Evolutionary conservation across 2,329 filamentous ascomycete genomes (phyloP).

Genomic region (Scolecobasidium constrictum): DNA sequence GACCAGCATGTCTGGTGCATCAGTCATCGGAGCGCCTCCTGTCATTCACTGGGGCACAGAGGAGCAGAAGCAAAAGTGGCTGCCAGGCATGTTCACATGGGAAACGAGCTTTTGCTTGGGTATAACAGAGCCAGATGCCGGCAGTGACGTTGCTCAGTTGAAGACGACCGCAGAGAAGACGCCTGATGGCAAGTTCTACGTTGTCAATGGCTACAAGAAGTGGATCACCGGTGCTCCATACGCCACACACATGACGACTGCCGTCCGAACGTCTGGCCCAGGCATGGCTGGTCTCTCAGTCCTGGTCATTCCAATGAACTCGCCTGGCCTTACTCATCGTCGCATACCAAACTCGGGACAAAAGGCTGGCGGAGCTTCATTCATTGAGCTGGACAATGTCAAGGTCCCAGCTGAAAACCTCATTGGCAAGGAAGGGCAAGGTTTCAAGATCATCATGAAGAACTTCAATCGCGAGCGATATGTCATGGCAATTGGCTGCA

Average conservation of each 20-base stretch:
- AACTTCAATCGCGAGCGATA: conserved; percentile 45
- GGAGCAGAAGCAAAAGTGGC: conserved; percentile 47
- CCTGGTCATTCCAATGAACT: conserved; percentile 43
- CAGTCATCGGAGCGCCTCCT: conserved; percentile 52
- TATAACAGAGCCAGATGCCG: conserved; percentile 52
- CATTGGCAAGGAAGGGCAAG: conserved; percentile 43
- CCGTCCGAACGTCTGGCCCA: conserved; percentile 46
- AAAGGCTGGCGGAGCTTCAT: conserved; percentile 51
- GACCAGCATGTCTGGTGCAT: conserved; percentile 48
- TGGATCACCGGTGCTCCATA: conserved; percentile 55
- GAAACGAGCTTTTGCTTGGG: conserved; percentile 52
- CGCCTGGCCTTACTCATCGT: conserved; percentile 40
- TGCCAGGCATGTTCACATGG: conserved; percentile 48
- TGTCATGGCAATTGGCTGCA: conserved; percentile 44
- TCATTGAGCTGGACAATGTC: conserved; percentile 46
- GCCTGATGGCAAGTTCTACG: conserved; percentile 58
- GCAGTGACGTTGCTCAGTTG: conserved; percentile 50
- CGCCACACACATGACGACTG: conserved; percentile 52
- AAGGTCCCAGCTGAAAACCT: conserved; percentile 42
- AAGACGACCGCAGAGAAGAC: conserved; percentile 59
- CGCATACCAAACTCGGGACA: conserved; percentile 55
- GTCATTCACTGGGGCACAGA: conserved; percentile 51
- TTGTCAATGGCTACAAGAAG: conserved; percentile 58
- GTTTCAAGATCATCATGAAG: conserved; percentile 48
- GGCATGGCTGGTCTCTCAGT: conserved; percentile 46